Conservation (phyloP, 2,329 filamentous ascomycete genomes). For the Zopfia rhizophila region DNA sequence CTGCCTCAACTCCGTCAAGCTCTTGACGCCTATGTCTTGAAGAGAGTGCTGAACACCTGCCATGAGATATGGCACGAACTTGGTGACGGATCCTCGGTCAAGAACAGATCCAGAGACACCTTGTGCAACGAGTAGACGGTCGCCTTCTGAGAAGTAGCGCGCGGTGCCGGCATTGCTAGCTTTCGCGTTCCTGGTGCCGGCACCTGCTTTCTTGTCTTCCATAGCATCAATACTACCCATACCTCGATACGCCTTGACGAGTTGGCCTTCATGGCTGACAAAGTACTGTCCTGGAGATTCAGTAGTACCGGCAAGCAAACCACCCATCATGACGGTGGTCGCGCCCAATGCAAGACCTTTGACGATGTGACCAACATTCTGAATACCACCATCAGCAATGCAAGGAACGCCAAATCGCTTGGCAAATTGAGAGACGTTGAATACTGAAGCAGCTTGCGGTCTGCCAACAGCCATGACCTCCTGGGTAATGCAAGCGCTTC, state of each 20-base stretch:
- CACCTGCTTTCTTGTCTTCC: conserved; percentile 97
- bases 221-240: conserved; percentile 99
- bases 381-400: conserved; percentile 96
- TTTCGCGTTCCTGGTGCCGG: conserved; percentile 74
- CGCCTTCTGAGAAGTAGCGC: conserved; percentile 97
- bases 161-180: conserved; percentile 92
- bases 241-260: conserved; percentile 98
- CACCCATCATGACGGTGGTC: conserved; percentile 99
- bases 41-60: conserved; percentile 97
- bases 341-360: conserved; percentile 96
- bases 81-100: conserved; percentile 85
- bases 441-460: conserved; percentile 93
- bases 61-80: conserved; percentile 95
- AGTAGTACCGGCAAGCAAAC: conserved; percentile 94
- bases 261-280: conserved; percentile 93
- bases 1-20: conserved; percentile 79
- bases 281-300: conserved; percentile 98
- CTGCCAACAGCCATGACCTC: conserved; percentile 99
- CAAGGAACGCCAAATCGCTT: conserved; percentile 95
- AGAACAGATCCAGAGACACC: conserved; percentile 90
- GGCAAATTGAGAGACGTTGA: conserved; percentile 88
- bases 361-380: conserved; percentile 99
- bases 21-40: conserved; percentile 92
- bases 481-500: conserved; percentile 98
- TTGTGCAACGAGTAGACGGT: conserved; percentile 93